Evolutionary conservation across 169 alveolate species (phyloP), one percentile per base, ranked within the genome.

Genomic region (Eimeria necatrix): DNA sequence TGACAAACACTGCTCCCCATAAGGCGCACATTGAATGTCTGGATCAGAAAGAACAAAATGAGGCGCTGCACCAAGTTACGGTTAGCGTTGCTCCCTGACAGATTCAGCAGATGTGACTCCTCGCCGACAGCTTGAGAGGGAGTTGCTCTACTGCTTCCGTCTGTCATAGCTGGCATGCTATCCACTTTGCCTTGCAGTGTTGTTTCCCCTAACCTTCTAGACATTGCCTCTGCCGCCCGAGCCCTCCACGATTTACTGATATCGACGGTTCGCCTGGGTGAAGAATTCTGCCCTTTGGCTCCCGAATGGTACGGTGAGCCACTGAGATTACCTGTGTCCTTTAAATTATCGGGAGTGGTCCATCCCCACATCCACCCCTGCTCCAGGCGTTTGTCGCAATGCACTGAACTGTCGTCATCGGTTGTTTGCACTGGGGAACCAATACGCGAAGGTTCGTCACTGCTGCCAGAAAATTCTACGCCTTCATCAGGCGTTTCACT

Each of bases 341-440:
- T 24, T 14, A 56, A 26, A 14, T 83, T 74, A 26, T 56, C 91
- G 24, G 76, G 76, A 8, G 76, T 83, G 24, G 56, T 26, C 91
- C 91, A 83, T 0, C 91, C 91, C 76, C 76, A 52, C 73, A 83
- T 83, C 91, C 91, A 83, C n/a, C 91, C 91, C 59, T 83, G 91
- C 46, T 52, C 76, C 26, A 53, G 53, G 6, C 60, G 76, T 26
- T 83, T 83, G 16, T 56, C 78, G 8, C 3, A 73, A 24, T 32
- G 70, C 32, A 18, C 32, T 20, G 24, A 9, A 49, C 76, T 14
- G 52, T 16, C 59, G 16, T 16, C 78, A 2, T 12, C 76, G 20
- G 78, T 8, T 6, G 26, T 83, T 10, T 22, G 20, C 14, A 8
- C 14, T 52, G 74, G 59, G 9, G 76, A 32, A 22, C 91, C 76